Base-by-base conservation (phyloP, 305 asterid species). In the Fraxinus angustifolia region DNA sequence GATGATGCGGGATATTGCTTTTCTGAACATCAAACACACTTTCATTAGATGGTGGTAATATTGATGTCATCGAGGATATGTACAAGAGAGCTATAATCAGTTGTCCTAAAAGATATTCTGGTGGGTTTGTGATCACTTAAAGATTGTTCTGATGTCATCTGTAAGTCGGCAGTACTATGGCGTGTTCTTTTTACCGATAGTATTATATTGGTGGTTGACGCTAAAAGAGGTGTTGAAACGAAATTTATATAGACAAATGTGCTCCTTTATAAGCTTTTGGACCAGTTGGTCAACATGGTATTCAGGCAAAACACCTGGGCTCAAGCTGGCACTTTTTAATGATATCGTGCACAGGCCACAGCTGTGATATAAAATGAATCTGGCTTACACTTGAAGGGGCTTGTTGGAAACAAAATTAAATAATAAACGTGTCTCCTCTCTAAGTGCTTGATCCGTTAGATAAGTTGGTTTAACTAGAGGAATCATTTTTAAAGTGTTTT, bases 1-100 rank as follows among this genome's bases (percentile, higher is more conserved):
- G 76, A 34, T n/a, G 7, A 71, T 68, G 74, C 11, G 76, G 76
- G 76, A 34, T 34, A 71, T 71, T 36, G 76, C 76, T 71, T 71
- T 34, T 28, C 6, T 71, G 76, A 71, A 33, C 45, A 16, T 33
- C 28, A 16, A 5, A 34, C 42, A 33, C 28, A 71, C 30, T 71
- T 71, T 16, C 8, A 71, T n/a, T 71, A 3, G 17, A n/a, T 71
- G 48, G 76, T 68, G 17, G 76, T 68, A n/a, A 33, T 53, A 71
- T 6, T 71, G 26, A 31, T 71, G 23, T n/a, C 17, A 34, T 71
- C 48, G n/a, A 38, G 74, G 38, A 68, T 67, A 67, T 6, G 50
- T 33, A 34, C 5, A 3, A 34, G 76, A 34, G 76, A 68, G 75
- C 40, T 68, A 68, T 68, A 68, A 68, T 17, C 75, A 71, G 76